Conservation (phyloP, 2,329 filamentous ascomycete genomes). For the Neodidymelliopsis sp. region DNA sequence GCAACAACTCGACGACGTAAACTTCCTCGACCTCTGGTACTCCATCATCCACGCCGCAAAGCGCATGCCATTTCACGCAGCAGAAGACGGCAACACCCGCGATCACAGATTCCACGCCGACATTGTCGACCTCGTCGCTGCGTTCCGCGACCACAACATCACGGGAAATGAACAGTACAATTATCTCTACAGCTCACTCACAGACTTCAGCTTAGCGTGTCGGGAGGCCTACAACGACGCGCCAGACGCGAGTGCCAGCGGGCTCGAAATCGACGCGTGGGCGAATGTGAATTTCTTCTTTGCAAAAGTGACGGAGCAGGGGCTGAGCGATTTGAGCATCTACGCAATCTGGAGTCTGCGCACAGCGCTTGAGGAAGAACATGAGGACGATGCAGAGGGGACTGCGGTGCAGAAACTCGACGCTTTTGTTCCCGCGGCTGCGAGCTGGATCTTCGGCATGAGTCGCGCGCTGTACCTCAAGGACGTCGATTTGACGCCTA, state of each 20-base stretch:
- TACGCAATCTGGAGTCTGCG: conserved; percentile 43
- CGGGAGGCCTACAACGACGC: conserved; percentile 43
- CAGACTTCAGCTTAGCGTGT: conserved; percentile 32
- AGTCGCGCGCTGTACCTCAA: conserved; percentile 31
- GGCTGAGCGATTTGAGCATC: conserved; percentile 26
- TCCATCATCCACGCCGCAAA: conserved; percentile 43
- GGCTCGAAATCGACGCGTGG: conserved; percentile 39
- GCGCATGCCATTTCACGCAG: conserved; percentile 26
- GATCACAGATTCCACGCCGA: conserved; percentile 19
- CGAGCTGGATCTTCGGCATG: conserved; percentile 37
- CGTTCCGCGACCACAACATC: conserved; percentile 36
- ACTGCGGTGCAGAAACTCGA: conserved; percentile 36
- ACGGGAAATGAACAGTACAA: conserved; percentile 28
- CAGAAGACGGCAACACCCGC: background rate
- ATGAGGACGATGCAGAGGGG: conserved; percentile 23
- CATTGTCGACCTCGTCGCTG: conserved; percentile 31
- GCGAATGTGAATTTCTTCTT: conserved; percentile 44
- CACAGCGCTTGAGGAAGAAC: conserved; percentile 35
- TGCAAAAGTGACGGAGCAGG: conserved; percentile 30
- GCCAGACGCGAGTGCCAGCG: conserved; percentile 28
- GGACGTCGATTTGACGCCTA: conserved; percentile 40
- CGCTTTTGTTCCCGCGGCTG: conserved; percentile 39
- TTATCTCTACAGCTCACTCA: conserved; percentile 29
- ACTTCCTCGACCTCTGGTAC: conserved; percentile 40
- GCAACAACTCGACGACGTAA: conserved; percentile 25